phyloP scores from a whole-genome alignment of 2,329 filamentous ascomycete genomes.

The Aspergillus bombycis region DNA sequence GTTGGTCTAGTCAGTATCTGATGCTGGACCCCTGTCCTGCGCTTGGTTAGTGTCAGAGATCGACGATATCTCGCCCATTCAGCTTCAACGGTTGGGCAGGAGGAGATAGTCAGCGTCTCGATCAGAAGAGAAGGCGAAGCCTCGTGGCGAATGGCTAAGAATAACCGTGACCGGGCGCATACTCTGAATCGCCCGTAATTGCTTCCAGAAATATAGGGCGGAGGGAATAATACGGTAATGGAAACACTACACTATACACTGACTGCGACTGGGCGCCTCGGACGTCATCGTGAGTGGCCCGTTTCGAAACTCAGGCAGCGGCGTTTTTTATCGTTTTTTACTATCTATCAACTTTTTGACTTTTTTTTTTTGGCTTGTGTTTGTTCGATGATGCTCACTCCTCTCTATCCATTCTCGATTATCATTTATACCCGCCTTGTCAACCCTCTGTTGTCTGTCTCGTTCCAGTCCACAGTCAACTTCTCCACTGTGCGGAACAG shows the following conservation, averaged over 20 bases:
- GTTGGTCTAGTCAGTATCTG: not conserved
- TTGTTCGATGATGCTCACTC: not conserved
- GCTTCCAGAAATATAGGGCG: not conserved
- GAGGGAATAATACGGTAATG: not conserved
- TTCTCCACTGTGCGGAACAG: not conserved
- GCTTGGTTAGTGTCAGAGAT: not conserved
- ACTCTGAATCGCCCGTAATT: not conserved
- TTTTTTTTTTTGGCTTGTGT: not conserved
- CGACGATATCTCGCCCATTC: not conserved
- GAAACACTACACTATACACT: not conserved
- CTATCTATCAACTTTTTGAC: not conserved
- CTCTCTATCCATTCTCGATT: slow-evolving; percentile 8
- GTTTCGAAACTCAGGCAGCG: slow-evolving; percentile 6
- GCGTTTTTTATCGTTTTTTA: not conserved
- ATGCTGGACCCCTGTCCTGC: not conserved
- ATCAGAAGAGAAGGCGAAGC: slow-evolving; percentile 4
- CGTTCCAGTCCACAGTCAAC: not conserved
- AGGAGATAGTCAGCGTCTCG: not conserved
- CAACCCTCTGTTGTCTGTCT: not conserved
- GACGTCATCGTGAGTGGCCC: slow-evolving; percentile 4
- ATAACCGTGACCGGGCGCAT: not conserved
- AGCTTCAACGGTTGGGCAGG: not conserved
- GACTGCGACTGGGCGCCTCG: not conserved
- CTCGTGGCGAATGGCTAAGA: slow-evolving; percentile 14
- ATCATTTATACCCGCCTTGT: not conserved